A percentile compares a stretch with the other conserved stretches of the same genome.
These are phyloP conservation scores for Eucalyptus regnans DNA, from an alignment of 345 rosid species.

Conservation along the genomic window DNA sequence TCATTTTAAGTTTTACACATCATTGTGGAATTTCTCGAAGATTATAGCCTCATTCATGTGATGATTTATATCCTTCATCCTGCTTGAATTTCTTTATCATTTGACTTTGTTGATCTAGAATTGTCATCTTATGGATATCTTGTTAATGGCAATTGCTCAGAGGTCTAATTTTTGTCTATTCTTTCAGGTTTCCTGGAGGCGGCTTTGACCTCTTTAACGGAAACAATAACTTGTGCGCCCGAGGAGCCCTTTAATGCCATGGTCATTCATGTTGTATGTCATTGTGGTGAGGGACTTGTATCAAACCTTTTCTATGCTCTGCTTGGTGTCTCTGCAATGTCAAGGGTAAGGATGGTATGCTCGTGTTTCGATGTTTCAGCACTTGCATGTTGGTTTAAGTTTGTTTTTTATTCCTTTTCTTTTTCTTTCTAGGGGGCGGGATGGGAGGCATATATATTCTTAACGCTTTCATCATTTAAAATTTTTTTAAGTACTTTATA, in stretches of 20 bases:
- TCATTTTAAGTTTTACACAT: neutral
- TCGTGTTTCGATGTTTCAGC: neutral
- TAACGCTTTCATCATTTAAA: neutral
- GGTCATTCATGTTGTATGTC: constrained; percentile 64
- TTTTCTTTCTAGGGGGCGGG: neutral
- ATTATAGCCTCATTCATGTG: neutral
- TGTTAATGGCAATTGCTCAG: neutral
- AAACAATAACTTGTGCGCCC: constrained; percentile 31
- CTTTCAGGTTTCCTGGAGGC: constrained; percentile 75
- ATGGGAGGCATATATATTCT: neutral
- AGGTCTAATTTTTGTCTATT: neutral
- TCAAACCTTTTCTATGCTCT: constrained; percentile 86
- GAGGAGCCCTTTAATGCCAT: constrained; percentile 63
- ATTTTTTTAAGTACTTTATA: neutral
- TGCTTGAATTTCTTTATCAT: neutral
- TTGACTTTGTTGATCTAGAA: neutral
- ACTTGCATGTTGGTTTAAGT: neutral
- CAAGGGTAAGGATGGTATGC: constrained; percentile 50
- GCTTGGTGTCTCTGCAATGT: constrained; percentile 96
- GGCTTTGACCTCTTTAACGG: constrained; percentile 46
- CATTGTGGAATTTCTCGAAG: neutral
- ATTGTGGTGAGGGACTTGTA: constrained; percentile 84
- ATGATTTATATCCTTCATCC: neutral
- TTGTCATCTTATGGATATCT: neutral
- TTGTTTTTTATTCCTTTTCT: neutral